phyloP scores from a whole-genome alignment of 305 asterid genomes.

The Fraxinus latifolia region DNA sequence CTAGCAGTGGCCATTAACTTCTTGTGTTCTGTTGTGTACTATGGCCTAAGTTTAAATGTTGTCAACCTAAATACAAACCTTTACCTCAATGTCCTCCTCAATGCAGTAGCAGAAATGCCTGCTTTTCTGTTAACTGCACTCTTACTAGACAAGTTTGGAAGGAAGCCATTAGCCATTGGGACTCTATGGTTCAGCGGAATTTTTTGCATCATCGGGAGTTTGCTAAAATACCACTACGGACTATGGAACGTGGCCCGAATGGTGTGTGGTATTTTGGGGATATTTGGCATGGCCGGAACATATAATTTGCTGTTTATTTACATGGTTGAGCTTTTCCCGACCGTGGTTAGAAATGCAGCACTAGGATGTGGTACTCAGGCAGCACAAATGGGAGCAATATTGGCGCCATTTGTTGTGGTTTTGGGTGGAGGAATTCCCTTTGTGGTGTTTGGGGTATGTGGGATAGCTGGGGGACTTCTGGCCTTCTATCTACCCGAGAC shows the following conservation, averaged over 20 bases:
- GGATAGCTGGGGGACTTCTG: constrained; percentile 44
- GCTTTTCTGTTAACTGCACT: constrained; percentile 66
- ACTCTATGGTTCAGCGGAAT: constrained; percentile 73
- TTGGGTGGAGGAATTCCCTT: constrained; percentile 63
- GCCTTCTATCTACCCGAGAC: constrained; percentile 73
- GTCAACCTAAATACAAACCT: constrained; percentile 81
- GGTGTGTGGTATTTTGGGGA: constrained; percentile 67
- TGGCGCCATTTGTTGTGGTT: constrained; percentile 76
- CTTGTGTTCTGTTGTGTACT: constrained; percentile 71
- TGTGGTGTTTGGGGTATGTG: constrained; percentile 63
- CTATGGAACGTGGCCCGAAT: constrained; percentile 37
- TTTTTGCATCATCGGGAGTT: constrained; percentile 53
- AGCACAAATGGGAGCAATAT: constrained; percentile 74
- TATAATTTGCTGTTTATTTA: constrained; percentile 71
- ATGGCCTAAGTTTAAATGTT: constrained; percentile 69
- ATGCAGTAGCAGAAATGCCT: constrained; percentile 76
- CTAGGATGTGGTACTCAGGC: constrained; percentile 84
- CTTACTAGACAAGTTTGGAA: constrained; percentile 50
- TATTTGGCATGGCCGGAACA: constrained; percentile 87
- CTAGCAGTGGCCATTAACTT: constrained; percentile 67
- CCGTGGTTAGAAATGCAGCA: constrained; percentile 57
- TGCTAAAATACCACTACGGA: constrained; percentile 36
- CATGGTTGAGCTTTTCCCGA: constrained; percentile 72
- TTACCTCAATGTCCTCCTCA: constrained; percentile 63
- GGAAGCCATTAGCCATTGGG: constrained; percentile 69